phyloP scores from a whole-genome alignment of 768 basidiomycete species.

The Crepidotus variabilis region DNA sequence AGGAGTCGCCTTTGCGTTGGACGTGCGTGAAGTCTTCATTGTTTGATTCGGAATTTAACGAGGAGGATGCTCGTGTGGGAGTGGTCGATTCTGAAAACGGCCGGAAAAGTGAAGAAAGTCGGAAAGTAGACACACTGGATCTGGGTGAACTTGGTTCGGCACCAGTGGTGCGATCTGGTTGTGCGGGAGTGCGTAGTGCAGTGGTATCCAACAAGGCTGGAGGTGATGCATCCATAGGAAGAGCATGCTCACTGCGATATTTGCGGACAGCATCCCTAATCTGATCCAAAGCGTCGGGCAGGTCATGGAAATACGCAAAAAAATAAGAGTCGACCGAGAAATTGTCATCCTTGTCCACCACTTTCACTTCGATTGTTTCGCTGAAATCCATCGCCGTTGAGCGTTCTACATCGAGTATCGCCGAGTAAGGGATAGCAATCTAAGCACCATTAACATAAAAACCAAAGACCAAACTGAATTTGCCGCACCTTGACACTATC shows the following conservation, averaged over 20 bases:
- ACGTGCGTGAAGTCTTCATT: slow-evolving; percentile 74
- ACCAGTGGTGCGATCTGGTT: slow-evolving; percentile 36
- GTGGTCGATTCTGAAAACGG: slow-evolving; percentile 58
- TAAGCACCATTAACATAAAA: slow-evolving; percentile 13
- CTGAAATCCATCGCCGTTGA: slow-evolving; percentile 92
- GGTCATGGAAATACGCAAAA: slow-evolving; percentile 91
- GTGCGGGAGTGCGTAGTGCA: slow-evolving; percentile 30
- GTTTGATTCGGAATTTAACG: slow-evolving; percentile 25
- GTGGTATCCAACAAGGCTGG: slow-evolving; percentile 46
- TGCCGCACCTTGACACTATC: slow-evolving; percentile 82
- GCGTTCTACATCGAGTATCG: slow-evolving; percentile 84
- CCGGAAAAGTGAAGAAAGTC: slow-evolving; percentile 60
- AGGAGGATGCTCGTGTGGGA: slow-evolving; percentile 22
- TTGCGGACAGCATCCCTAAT: slow-evolving; percentile 75
- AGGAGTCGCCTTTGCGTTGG: slow-evolving; percentile 45
- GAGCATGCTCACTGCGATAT: slow-evolving; percentile 42
- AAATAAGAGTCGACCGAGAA: slow-evolving; percentile 86
- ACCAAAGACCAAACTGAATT: neutral
- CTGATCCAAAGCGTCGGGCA: slow-evolving; percentile 70
- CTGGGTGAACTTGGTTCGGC: slow-evolving; percentile 29
- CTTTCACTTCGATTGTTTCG: slow-evolving; percentile 93
- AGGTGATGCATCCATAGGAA: slow-evolving; percentile 18
- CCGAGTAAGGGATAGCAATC: slow-evolving; percentile 94
- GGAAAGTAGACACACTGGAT: slow-evolving; percentile 45
- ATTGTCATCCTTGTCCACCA: slow-evolving; percentile 77